Base-by-base conservation (phyloP, 2,329 filamentous ascomycete species). In the Myriosclerotinia duriaeana region DNA sequence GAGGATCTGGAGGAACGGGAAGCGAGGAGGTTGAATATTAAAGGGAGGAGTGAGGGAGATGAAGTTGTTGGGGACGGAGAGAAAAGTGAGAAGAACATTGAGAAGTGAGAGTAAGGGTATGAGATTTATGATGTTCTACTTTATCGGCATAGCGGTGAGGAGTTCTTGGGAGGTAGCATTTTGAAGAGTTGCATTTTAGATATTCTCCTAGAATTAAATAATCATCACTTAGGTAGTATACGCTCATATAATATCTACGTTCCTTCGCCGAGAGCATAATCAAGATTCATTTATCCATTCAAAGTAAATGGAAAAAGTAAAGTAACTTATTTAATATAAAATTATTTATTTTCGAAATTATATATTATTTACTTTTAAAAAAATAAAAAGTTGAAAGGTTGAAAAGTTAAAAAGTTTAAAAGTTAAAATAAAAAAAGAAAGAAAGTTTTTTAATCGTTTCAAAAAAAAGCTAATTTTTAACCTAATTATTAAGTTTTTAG, bases 1-100 rank as follows among this genome's bases (percentile, higher is more conserved):
- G 61, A 67, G 61, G 61, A 67, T n/a, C 42, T 65, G 60, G 34
- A 59, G 38, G 53, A 53, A 22, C 53, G 42, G n/a, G 65, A 59
- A 14, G 48, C 64, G 26, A 65, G 64, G n/a, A 61, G 14, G 8
- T 12, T 26, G 9, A 38, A 40, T 38, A 17, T 26, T 38, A 55
- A 40, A 8, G 58, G 3, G 1, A 14, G 46, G 14, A 61, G 55
- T 6, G 38, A 34, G 38, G 15, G 3, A 38, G 7, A 38, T 15
- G 42, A 34, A n/a, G 30, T 6, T 14, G 1, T 15, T 8, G 30
- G 17, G 3, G 38, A 36, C 14, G n/a, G 5, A n/a, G 48, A 61
- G 5, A 53, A 61, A 42, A 2, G 4, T 15, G 36, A 42, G 20
- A 17, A 22, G 1, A 12, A 60, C 26, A 1, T 20, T 0, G 44